phyloP scores from a whole-genome alignment of 2,329 filamentous ascomycete genomes.

The Colletotrichum camelliae region DNA sequence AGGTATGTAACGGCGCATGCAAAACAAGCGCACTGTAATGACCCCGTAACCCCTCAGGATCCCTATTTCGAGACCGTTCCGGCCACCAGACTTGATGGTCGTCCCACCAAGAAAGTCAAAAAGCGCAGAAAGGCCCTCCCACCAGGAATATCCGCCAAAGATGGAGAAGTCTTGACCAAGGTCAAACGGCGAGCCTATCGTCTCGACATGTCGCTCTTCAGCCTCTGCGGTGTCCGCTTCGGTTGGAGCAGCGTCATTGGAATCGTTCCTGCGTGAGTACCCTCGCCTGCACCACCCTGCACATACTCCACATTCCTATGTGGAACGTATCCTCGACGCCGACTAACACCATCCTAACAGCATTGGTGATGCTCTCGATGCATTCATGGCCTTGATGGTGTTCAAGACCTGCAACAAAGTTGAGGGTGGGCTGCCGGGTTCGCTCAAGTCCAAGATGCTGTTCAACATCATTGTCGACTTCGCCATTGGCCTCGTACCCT shows the following conservation, averaged over 20 bases:
- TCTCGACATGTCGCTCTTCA: constrained; percentile 86
- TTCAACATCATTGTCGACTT: constrained; percentile 81
- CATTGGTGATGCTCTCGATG: constrained; percentile 77
- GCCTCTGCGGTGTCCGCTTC: constrained; percentile 79
- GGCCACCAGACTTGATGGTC: constrained; percentile 71
- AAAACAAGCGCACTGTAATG: not conserved
- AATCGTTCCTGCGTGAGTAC: constrained; percentile 77
- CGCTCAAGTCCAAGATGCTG: constrained; percentile 74
- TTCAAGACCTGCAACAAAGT: constrained; percentile 74
- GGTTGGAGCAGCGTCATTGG: constrained; percentile 91
- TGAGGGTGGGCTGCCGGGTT: constrained; percentile 74
- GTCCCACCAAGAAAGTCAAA: constrained; percentile 73
- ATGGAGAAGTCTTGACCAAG: constrained; percentile 81
- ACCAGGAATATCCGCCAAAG: constrained; percentile 80
- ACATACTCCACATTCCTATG: not conserved
- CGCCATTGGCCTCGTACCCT: constrained; percentile 73
- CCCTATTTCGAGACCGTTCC: constrained; percentile 87
- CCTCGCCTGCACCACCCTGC: not conserved
- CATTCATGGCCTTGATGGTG: constrained; percentile 76
- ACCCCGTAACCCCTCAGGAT: constrained; percentile 64
- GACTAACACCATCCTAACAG: constrained; percentile 40
- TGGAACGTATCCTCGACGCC: not conserved
- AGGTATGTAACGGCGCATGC: constrained; percentile 38
- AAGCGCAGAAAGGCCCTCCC: constrained; percentile 87
- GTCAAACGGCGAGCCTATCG: constrained; percentile 86